phyloP scores from a whole-genome alignment of 2,329 filamentous ascomycete species.

The Aspergillus ustus region DNA sequence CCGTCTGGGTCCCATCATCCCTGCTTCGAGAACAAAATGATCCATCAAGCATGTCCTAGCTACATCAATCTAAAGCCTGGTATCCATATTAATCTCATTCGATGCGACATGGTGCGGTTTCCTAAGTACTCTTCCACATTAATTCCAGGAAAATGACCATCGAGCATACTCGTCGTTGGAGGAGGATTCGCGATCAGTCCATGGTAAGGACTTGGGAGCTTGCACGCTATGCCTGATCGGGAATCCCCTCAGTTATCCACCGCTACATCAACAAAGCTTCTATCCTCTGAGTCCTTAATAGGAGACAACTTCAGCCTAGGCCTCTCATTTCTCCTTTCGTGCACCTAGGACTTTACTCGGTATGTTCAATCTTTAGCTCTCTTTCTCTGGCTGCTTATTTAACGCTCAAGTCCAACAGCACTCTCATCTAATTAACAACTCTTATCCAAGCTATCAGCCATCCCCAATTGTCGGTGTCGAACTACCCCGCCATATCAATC shows the following conservation, averaged over 20 bases:
- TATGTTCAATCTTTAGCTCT: background rate
- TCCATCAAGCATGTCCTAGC: background rate
- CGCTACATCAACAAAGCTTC: slow-evolving; percentile 17
- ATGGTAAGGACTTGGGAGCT: background rate
- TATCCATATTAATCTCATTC: background rate
- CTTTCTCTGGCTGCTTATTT: background rate
- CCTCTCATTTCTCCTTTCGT: background rate
- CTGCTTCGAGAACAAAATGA: background rate
- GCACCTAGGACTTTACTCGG: background rate
- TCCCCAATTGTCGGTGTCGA: slow-evolving; percentile 16
- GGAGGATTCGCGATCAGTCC: slow-evolving; percentile 2
- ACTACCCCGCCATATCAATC: slow-evolving; percentile 24
- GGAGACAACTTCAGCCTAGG: background rate
- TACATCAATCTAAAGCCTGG: background rate
- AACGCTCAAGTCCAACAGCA: background rate
- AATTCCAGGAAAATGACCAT: background rate
- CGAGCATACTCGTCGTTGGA: background rate
- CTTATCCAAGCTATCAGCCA: background rate
- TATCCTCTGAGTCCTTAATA: slow-evolving; percentile 4
- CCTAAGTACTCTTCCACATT: background rate
- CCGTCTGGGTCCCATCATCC: background rate
- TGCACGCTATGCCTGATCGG: slow-evolving; percentile 9
- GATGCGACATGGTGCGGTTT: background rate
- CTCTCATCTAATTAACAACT: background rate
- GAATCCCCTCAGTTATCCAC: slow-evolving; percentile 20